These are phyloP conservation scores for Trametes gibbosa DNA, from an alignment of 768 basidiomycete species.

Conservation along the genomic window DNA sequence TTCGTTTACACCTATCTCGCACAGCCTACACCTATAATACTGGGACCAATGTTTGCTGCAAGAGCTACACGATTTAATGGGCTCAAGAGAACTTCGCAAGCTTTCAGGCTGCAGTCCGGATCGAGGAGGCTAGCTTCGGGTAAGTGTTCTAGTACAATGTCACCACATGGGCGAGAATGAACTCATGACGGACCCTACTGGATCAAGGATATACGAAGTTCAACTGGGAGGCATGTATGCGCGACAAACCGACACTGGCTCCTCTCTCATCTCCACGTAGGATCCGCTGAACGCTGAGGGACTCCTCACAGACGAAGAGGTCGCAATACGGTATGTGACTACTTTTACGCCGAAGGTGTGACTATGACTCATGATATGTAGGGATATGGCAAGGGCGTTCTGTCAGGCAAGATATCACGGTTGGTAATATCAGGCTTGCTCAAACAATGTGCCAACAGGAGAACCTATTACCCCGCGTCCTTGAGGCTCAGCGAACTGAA, in stretches of 20 bases:
- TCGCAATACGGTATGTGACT: slow-evolving; percentile 69
- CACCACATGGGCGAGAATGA: neutral
- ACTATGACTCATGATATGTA: slow-evolving; percentile 27
- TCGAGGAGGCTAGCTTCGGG: slow-evolving; percentile 2
- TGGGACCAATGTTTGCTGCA: neutral
- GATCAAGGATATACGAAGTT: slow-evolving; percentile 25
- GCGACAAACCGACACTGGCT: neutral
- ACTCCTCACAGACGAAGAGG: slow-evolving; percentile 85
- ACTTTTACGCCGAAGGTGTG: neutral
- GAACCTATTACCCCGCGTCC: slow-evolving; percentile 81
- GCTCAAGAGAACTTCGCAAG: neutral
- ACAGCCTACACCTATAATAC: neutral
- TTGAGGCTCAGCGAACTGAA: slow-evolving; percentile 87
- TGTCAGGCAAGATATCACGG: slow-evolving; percentile 56
- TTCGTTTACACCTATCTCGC: no score
- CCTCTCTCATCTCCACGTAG: slow-evolving; percentile 35
- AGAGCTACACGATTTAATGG: neutral
- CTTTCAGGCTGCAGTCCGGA: neutral
- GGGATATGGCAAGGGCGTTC: slow-evolving; percentile 76
- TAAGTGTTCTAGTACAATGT: neutral
- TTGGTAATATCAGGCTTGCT: neutral
- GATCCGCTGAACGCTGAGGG: slow-evolving; percentile 82
- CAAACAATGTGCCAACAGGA: slow-evolving; percentile 49
- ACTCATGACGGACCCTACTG: neutral
- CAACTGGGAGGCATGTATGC: slow-evolving; percentile 28